Evolutionary conservation across 495 filamentous ascomycete species (phyloP), one percentile per base, ranked within the genome.

Genomic region (Sabuloglossum arenarium): DNA sequence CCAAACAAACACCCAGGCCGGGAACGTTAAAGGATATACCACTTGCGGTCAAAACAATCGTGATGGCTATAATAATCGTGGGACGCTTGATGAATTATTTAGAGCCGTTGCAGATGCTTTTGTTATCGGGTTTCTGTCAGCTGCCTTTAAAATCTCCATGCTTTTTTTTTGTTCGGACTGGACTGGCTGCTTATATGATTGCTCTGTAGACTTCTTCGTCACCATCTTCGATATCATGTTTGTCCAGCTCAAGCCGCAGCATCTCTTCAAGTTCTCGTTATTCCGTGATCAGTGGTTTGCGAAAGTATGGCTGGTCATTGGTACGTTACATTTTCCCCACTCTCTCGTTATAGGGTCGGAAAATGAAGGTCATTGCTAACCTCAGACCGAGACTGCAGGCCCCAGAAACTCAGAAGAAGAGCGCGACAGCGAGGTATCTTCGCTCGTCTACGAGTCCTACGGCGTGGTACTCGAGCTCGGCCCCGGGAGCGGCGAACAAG

Each of bases 381-480:
- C 21, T 14, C 16, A 16, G 54, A 25, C 37, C 23, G 37, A n/a
- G n/a, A n/a, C 1, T 34, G 24, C 16, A n/a, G 54, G 32, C 29
- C 19, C 52, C 46, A 8, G 8, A 6, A 8, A 8, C 25, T 6
- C 46, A 8, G 46, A 8, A 51, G 46, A 6, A 8, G 70, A 73
- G 64, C 47, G 67, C 55, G 71, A 69, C 14, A 73, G 69, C 25
- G 29, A 58, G 42, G 62, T 75, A 29, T 73, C 73, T 25, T 61
- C 62, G 0, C 68, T 76, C 46, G 64, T 75, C 1, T 29, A 50
- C 19, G 31, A 61, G 49, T 70, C 70, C 21, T 21, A 42, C 5
- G 72, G 75, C 55, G 59, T 62, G 9, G 59, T 76, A 31, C 65
- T 78, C 43, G 75, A 78, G 57, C 64, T 76, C 6, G 75, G 74